These are phyloP conservation scores for Trichoderma citrinoviride DNA, from an alignment of 2,329 filamentous ascomycete species.

Conservation along the genomic window DNA sequence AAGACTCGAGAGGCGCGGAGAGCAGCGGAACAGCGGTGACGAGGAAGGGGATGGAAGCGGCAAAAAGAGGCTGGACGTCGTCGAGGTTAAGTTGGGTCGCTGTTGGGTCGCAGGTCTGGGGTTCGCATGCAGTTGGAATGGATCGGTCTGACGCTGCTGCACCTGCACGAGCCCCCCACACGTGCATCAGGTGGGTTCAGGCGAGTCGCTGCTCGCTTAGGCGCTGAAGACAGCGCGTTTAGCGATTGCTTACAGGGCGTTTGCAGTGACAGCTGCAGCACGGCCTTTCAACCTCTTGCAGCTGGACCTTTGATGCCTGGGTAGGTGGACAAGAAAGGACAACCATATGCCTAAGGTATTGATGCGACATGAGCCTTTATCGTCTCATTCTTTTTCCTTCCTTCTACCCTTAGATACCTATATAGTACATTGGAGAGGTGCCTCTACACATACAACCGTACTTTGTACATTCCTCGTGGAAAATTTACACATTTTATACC, in stretches of 20 bases:
- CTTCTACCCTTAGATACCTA: neutral
- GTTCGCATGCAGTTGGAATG: slow-evolving; percentile 18
- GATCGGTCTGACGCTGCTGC: slow-evolving; percentile 24
- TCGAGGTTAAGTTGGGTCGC: slow-evolving; percentile 25
- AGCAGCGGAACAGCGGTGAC: neutral
- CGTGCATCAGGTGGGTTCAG: slow-evolving; percentile 14
- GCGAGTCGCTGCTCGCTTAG: neutral
- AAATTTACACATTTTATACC: neutral
- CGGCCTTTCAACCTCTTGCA: neutral
- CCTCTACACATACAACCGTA: slow-evolving; percentile 4
- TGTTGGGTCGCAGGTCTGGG: slow-evolving; percentile 25
- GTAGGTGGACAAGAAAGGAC: too few species aligned
- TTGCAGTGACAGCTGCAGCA: neutral
- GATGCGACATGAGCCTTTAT: too few species aligned
- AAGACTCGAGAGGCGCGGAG: neutral
- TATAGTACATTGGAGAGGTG: slow-evolving; percentile 18
- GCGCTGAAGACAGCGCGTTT: neutral
- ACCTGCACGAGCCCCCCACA: slow-evolving; percentile 28
- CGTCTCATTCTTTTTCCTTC: neutral
- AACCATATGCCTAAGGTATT: neutral
- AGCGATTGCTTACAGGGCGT: neutral
- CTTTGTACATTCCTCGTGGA: neutral
- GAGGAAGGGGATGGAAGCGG: neutral
- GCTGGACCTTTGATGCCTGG: too few species aligned
- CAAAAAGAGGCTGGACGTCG: slow-evolving; percentile 14